phyloP scores from a whole-genome alignment of 768 basidiomycete species.

The Suillus lakei region DNA sequence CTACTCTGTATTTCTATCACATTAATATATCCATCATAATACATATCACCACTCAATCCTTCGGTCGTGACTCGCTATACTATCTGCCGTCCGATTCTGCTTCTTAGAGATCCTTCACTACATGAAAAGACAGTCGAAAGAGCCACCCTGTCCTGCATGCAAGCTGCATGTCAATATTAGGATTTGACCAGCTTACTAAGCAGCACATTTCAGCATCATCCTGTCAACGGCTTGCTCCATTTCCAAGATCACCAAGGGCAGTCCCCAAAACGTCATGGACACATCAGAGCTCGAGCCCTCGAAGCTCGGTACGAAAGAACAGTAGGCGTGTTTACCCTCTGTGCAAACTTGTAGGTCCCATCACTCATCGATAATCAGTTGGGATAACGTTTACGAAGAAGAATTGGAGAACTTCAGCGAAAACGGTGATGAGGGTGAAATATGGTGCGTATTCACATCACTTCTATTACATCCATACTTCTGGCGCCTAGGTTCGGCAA shows the following conservation, averaged over 20 bases:
- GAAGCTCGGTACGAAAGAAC: constrained; percentile 76
- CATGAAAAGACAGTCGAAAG: not conserved
- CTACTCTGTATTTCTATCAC: constrained; percentile 27
- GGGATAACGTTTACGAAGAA: constrained; percentile 76
- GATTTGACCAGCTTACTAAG: not conserved
- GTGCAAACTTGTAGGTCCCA: not conserved
- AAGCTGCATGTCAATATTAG: not conserved
- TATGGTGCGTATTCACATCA: constrained; percentile 58
- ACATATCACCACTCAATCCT: constrained; percentile 17
- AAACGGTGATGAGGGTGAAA: constrained; percentile 82
- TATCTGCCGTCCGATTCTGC: not conserved
- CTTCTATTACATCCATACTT: not conserved
- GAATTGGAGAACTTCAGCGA: constrained; percentile 78
- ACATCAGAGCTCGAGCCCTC: constrained; percentile 64
- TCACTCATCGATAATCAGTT: constrained; percentile 46
- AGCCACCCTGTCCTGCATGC: not conserved
- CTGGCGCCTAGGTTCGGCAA: constrained; percentile 69
- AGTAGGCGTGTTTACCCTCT: constrained; percentile 53
- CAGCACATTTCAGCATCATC: too few relatives aligned
- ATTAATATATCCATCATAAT: constrained; percentile 19
- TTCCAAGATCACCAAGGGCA: constrained; percentile 2
- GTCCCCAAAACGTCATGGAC: constrained; percentile 28
- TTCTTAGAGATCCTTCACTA: not conserved
- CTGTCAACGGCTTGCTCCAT: not conserved
- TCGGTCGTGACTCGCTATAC: not conserved